Evolutionary conservation across 164 flowering plant genomes (phyloP), one percentile per base, ranked within the genome.

Genomic region (Cinnamomum micranthum): DNA sequence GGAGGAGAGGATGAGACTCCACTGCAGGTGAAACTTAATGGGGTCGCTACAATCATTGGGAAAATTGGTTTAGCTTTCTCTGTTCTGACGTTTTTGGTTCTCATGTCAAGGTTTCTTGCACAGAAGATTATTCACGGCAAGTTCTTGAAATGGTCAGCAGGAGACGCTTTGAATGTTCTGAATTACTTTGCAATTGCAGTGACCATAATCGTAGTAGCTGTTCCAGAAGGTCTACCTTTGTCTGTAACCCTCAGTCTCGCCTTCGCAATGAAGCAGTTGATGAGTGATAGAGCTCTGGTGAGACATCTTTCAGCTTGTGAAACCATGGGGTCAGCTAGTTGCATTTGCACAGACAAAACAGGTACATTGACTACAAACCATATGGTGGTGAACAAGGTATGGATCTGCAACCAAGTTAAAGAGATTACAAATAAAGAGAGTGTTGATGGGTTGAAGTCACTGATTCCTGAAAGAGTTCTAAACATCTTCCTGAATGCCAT

Each of bases 311-410:
- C 89, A 27, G 87, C 89, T 9, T 87, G 89, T 83, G 89, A 87
- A 71, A 87, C 89, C 33, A 87, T 87, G 90, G 90, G 88, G 50
- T 87, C 90, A 65, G 87, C 85, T 20, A 84, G 71, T 25, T 77
- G 83, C 79, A 86, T 86, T 59, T 87, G 90, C 80, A 86, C 88
- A 0, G 90, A 86, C 75, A 87, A 87, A 72, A 87, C 90, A 28
- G 90, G 90, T 19, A 87, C 90, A 31, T 75, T 87, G 75, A 87
- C 88, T 23, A 87, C 88, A 50, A 85, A 85, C 79, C 86, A 83
- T 69, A 87, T 87, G 88, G 84, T 80, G 25, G 86, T 86, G 13
- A 51, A 70, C 52, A 84, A 82, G 72, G 72, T 81, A 51, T 85
- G 86, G 83, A 63, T 80, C 7, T 79, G 75, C 70, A 83, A 80